Evolutionary conservation across 2,329 filamentous ascomycete species (phyloP).

Genomic region (Aspergillus niger): DNA sequence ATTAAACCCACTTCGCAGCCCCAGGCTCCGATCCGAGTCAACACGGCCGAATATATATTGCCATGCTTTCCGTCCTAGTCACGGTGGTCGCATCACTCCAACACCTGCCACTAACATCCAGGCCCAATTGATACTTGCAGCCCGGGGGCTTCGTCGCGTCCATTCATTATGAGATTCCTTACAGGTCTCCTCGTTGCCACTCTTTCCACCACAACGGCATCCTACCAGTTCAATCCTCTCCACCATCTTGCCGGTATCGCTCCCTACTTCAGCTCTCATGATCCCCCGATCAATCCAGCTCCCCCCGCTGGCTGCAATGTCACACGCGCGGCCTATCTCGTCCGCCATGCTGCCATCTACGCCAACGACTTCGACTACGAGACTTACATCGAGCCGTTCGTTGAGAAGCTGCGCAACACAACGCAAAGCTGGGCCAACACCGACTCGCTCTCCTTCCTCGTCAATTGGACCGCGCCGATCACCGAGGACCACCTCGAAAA

Average conservation of each 20-base stretch:
- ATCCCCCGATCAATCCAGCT: constrained; percentile 48
- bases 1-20: not conserved
- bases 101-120: not conserved
- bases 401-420: constrained; percentile 61
- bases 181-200: not conserved
- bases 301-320: constrained; percentile 55
- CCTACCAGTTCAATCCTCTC: constrained; percentile 52
- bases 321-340: constrained; percentile 57
- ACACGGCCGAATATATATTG: not conserved
- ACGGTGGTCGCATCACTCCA: not conserved
- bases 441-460: constrained; percentile 58
- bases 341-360: constrained; percentile 63
- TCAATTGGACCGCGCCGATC: constrained; percentile 59
- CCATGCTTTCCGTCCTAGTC: not conserved
- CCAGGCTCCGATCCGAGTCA: not conserved
- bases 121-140: not conserved
- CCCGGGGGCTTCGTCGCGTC: no score
- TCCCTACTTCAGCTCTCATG: constrained; percentile 60
- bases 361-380: constrained; percentile 63
- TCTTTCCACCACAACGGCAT: not conserved
- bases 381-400: constrained; percentile 58
- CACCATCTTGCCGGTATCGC: constrained; percentile 59
- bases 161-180: not conserved
- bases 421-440: constrained; percentile 61
- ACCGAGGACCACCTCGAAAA: constrained; percentile 58